phyloP scores from a whole-genome alignment of 2,329 filamentous ascomycete genomes.

The Leptographium radiaticola region DNA sequence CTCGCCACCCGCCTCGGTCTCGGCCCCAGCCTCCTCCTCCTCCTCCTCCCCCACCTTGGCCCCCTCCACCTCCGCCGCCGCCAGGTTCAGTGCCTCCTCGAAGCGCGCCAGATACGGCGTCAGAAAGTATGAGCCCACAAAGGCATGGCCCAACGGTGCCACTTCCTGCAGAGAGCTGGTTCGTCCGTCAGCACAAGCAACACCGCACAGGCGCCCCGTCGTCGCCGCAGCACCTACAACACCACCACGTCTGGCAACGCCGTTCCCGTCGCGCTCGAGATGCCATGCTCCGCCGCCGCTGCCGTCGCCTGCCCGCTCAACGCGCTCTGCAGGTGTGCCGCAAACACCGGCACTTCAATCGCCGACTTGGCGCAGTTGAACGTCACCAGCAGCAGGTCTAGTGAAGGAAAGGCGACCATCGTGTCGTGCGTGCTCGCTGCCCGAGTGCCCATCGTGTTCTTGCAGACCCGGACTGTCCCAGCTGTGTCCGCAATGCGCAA shows the following conservation, averaged over 20 bases:
- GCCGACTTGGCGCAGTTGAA: constrained; percentile 75
- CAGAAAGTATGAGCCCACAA: constrained; percentile 73
- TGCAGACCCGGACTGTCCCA: no score
- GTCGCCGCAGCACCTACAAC: constrained; percentile 30
- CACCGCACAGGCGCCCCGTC: neutral
- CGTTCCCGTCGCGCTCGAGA: constrained; percentile 11
- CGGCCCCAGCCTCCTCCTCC: neutral
- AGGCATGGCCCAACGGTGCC: constrained; percentile 69
- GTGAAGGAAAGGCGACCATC: constrained; percentile 28
- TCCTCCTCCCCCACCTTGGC: constrained; percentile 1
- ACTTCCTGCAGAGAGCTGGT: constrained; percentile 78
- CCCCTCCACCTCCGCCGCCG: constrained; percentile 32
- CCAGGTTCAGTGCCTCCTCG: constrained; percentile 57
- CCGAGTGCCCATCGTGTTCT: neutral
- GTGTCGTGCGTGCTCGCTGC: constrained; percentile 3
- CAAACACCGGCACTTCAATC: constrained; percentile 58
- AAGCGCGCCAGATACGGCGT: constrained; percentile 63
- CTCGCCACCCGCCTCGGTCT: neutral
- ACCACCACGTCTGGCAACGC: constrained; percentile 41
- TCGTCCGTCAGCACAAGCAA: neutral
- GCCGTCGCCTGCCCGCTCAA: constrained; percentile 24
- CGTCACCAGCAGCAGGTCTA: constrained; percentile 68
- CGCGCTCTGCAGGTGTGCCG: constrained; percentile 51
- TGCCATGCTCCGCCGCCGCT: no score
- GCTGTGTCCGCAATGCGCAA: neutral